Percentiles rank a stretch among this genome's conserved stretches.
Conservation (phyloP, 2,329 filamentous ascomycete genomes). For the Penicillium hesseltinei region DNA sequence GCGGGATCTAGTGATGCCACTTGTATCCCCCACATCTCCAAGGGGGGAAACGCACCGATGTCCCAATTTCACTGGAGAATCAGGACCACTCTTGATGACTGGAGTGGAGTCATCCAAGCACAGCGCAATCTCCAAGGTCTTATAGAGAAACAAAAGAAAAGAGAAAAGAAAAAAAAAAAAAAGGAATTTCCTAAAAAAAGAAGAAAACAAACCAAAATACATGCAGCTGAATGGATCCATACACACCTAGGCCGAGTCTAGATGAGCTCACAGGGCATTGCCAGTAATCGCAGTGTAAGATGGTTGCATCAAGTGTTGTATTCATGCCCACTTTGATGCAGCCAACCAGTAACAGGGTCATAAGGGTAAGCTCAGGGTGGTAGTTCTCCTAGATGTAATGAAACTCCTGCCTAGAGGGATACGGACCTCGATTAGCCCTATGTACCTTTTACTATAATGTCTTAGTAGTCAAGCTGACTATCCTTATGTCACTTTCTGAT, state of each 20-base stretch:
- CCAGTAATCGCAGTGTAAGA: slow-evolving; percentile 18
- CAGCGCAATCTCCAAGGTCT: background rate
- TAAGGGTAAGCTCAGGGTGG: slow-evolving; percentile 18
- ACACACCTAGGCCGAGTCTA: background rate
- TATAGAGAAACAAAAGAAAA: background rate
- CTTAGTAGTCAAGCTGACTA: background rate
- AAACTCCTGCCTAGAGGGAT: slow-evolving; percentile 25
- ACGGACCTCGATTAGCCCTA: slow-evolving; percentile 7
- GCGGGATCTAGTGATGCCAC: slow-evolving; percentile 16
- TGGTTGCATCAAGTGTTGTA: slow-evolving; percentile 16
- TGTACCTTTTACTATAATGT: background rate
- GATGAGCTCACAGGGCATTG: slow-evolving; percentile 12
- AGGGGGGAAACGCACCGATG: slow-evolving; percentile 10
- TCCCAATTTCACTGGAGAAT: background rate
- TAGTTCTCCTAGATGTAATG: slow-evolving; percentile 22
- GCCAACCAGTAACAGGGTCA: slow-evolving; percentile 12
- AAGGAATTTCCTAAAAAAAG: background rate
- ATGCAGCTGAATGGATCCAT: slow-evolving; percentile 4
- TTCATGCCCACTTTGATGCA: slow-evolving; percentile 21
- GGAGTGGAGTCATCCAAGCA: background rate
- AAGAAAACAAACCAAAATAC: background rate
- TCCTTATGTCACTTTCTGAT: slow-evolving; percentile 14
- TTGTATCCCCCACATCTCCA: slow-evolving; percentile 24
- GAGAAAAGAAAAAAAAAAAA: background rate
- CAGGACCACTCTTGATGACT: background rate